Evolutionary conservation across 352 stramenopile species (phyloP), one percentile per base, ranked within the genome.

Genomic region (Globisporangium orthogonon): DNA sequence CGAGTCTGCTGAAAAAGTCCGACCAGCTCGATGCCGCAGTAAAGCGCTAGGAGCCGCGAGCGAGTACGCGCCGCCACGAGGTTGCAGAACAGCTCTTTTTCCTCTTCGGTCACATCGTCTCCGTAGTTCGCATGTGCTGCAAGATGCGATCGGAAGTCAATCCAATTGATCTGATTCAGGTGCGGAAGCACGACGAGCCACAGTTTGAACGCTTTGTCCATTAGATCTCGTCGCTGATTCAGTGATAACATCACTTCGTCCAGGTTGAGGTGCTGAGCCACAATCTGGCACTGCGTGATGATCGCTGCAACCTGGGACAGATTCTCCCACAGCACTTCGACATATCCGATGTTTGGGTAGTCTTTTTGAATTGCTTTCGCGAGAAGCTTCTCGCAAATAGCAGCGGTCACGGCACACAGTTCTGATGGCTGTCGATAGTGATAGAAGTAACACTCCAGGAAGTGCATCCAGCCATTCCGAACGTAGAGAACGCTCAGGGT

Each of bases 391-490:
- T 89, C 73, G 18, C 73, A 74, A 30, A 89, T 76, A 1, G 72
- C 44, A 7, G 64, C 61, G 23, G 61, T 63, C 39, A 89, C 49
- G 29, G 48, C 68, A 41, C 69, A 79, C 37, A 89, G 60, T 39
- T 85, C 66, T 9, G 69, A 72, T 15, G 78, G 66, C 23, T 65
- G 56, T 17, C 63, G 58, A 14, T 63, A 76, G 29, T 86, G 66
- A 43, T 63, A 83, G 56, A 89, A 94, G 63, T 85, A 87, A 60
- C 89, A 76, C 53, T 94, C 84, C 35, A 91, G 56, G 30, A 91
- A 77, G 60, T 91, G 73, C 60, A 91, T 77, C 85, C 85, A 94
- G 1, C 85, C 85, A 40, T 89, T 89, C 46, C 71, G 78, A 31
- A 91, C 82, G 35, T 84, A 61, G 17, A 91, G 57, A 6, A 91